Evolutionary conservation across 768 basidiomycete genomes (phyloP).

Genomic region (Postia placenta): DNA sequence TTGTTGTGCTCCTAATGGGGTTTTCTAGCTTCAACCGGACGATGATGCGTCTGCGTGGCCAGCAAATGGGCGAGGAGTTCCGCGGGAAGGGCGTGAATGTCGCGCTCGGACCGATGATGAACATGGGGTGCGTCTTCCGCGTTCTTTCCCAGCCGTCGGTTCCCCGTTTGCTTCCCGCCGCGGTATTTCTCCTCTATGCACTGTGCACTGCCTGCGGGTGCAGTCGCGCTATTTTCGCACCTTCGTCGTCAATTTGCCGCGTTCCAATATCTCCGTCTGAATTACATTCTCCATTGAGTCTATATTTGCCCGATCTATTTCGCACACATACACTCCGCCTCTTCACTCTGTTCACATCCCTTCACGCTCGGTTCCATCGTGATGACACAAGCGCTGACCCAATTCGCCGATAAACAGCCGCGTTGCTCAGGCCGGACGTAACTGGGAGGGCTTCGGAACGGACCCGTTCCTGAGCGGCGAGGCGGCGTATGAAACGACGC

Average conservation of each 20-base stretch:
- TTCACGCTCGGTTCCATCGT: not conserved
- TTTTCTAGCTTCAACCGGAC: constrained; percentile 61
- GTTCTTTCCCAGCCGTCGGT: too few relatives aligned
- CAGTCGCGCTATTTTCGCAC: not conserved
- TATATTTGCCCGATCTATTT: too few relatives aligned
- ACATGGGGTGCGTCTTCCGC: constrained; percentile 48
- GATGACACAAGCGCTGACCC: not conserved
- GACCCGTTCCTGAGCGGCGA: constrained; percentile 88
- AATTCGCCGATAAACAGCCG: constrained; percentile 33
- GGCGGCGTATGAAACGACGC: constrained; percentile 69
- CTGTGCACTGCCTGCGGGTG: too few relatives aligned
- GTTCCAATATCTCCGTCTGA: not conserved
- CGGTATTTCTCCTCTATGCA: too few relatives aligned
- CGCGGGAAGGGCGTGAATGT: constrained; percentile 80
- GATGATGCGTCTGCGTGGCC: constrained; percentile 70
- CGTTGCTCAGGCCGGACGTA: constrained; percentile 72
- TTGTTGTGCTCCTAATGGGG: not conserved
- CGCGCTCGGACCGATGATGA: constrained; percentile 79
- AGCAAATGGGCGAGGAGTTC: constrained; percentile 79
- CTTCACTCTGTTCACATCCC: not conserved
- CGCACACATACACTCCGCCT: not conserved
- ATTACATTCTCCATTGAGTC: too few relatives aligned
- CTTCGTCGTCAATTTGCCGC: not conserved
- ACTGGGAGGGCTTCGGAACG: constrained; percentile 95
- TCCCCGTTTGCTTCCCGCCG: too few relatives aligned